Evolutionary conservation across 1,284 basidiomycete species (phyloP).

Genomic region (Kalmanozyma brasiliensis): DNA sequence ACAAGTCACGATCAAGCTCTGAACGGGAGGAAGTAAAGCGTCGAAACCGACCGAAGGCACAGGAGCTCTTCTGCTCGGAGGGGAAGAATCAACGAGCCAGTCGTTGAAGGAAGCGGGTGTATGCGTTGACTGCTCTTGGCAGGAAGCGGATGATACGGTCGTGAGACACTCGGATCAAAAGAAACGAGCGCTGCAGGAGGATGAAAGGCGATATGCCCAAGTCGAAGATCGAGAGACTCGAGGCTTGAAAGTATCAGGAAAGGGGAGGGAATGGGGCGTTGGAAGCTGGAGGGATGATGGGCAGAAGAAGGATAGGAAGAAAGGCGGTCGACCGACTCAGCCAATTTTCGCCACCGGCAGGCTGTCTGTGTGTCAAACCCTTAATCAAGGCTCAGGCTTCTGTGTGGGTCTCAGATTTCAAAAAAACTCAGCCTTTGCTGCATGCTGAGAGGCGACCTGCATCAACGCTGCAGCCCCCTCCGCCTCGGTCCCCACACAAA

Average conservation of each 20-base stretch:
- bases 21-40: no score
- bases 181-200: not conserved
- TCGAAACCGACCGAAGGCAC: no score
- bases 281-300: no score
- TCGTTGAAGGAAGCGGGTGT: constrained; percentile 6
- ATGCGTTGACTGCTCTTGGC: constrained; percentile 3
- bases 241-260: not conserved
- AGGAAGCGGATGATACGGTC: not conserved
- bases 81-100: constrained; percentile 8
- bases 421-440: constrained; percentile 11
- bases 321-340: constrained; percentile 17
- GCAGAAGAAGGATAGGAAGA: no score
- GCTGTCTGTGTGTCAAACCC: constrained; percentile 5
- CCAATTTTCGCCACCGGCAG: constrained; percentile 24
- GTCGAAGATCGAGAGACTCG: constrained; percentile 1
- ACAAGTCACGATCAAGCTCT: no score
- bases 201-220: not conserved
- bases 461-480: constrained; percentile 18
- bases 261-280: not conserved
- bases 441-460: constrained; percentile 24
- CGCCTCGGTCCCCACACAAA: constrained; percentile 3
- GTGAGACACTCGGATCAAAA: constrained; percentile 5
- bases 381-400: constrained; percentile 1
- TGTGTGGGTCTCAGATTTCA: constrained; percentile 2
- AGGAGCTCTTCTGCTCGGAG: constrained; percentile 1